Evolutionary conservation across 1,284 basidiomycete genomes (phyloP), one percentile per base, ranked within the genome.

Genomic region (Marasmius oreades): DNA sequence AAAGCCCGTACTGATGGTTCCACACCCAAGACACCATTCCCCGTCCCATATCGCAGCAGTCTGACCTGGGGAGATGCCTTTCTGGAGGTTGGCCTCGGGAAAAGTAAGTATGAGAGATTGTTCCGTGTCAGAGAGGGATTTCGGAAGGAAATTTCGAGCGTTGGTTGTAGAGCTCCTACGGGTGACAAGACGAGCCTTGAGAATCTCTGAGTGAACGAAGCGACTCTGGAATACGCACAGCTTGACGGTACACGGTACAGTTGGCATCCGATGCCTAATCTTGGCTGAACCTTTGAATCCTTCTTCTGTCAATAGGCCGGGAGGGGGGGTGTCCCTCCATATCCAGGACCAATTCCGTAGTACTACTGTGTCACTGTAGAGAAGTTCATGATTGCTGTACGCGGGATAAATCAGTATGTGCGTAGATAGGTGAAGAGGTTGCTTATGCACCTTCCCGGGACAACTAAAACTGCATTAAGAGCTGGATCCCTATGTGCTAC

Each of bases 21-120:
- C 95, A 66, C 89, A 92, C 2, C 94, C 94, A 23, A 96, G 75
- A 71, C 93, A 95, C 84, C 87, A 88, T 54, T 60, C 59, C 10
- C 43, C 56, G 26, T 50, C 23, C 1, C 74, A 96, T 5, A 96
- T 60, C 0, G 81, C 86, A 6, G 86, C 86, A 28, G 90, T 80
- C 69, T 97, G 95, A 1, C 94, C 94, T 0, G 83, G 78, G 0
- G 92, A 80, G n/a, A 93, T 84, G 3, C 85, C 88, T 47, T 81
- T 79, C 50, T 91, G 78, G 0, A 85, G 81, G 43, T 80, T 70
- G 45, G 78, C 72, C 62, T 92, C 89, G 14, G 66, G 67, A 53
- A 86, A 77, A 7, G 52, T 57, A 55, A 55, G 31, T 42, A 22
- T 34, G 2, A 50, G 47, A 4, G 24, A n/a, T 18, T 33, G 10